Base-by-base conservation (phyloP, 768 basidiomycete species). In the Collybiopsis luxurians region DNA sequence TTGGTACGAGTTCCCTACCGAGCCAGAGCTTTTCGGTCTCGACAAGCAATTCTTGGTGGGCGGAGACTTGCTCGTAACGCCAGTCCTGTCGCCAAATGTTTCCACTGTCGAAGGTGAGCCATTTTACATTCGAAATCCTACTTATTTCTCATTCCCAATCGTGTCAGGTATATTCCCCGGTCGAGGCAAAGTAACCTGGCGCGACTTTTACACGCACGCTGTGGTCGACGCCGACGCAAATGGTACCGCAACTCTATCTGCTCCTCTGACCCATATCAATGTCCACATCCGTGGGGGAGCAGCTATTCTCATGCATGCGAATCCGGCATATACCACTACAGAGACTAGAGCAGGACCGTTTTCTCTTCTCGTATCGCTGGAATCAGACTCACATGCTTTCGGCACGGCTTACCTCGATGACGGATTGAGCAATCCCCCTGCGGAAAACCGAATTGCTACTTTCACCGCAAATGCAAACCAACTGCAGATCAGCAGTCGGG, bases 31-130 rank as follows among this genome's bases (percentile, higher is more conserved):
- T 2, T 85, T 86, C 57, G 71, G 69, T 26, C 69, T 88, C 11
- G 85, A 88, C 62, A 69, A 73, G 23, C 91, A 93, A 67, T 93
- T 88, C 75, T 63, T 92, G 61, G 69, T 92, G 39, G 90, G 91
- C 13, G 57, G 76, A 17, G 80, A 86, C 60, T 78, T 93, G 48
- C 79, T 92, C 40, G 82, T 92, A 52, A 90, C 90, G 0, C 90
- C 90, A 1, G 90, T 92, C 0, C 69, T 92, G 36, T 73, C 70
- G 11, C 87, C 89, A 0, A 89, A 89, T 61, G 82, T 81, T 28
- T 80, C 82, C 4, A 82, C 79, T 6, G 89, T 92, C 26, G 74
- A 82, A 27, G 88, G 89, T 85, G 58, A 45, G 74, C 65, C 4
- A 45, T 23, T 26, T 26, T 15, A 34, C 30, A 3, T 13, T 26